These are phyloP conservation scores for Phytophthora ohioensis DNA, from an alignment of 352 stramenopile genomes.

Conservation along the genomic window DNA sequence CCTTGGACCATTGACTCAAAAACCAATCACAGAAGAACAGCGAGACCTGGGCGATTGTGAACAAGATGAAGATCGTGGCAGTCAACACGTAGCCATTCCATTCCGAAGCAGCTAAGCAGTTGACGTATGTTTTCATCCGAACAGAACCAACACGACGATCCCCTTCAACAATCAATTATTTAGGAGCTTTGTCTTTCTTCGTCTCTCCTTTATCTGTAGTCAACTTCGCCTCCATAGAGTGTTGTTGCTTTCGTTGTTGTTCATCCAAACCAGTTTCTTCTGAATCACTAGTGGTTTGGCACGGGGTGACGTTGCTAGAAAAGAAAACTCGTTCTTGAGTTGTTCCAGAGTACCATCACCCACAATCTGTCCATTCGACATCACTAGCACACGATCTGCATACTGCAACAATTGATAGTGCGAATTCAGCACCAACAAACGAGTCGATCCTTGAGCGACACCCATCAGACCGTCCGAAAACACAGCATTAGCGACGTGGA, in stretches of 20 bases:
- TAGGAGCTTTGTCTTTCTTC: slow-evolving; percentile 7
- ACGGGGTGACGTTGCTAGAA: slow-evolving; percentile 32
- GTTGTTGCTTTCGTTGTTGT: not conserved
- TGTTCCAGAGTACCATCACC: slow-evolving; percentile 83
- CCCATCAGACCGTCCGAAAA: slow-evolving; percentile 90
- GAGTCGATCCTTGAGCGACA: slow-evolving; percentile 68
- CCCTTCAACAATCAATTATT: slow-evolving; percentile 52
- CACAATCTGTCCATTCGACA: slow-evolving; percentile 81
- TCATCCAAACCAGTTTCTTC: not conserved
- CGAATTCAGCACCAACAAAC: slow-evolving; percentile 94
- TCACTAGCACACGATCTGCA: slow-evolving; percentile 66
- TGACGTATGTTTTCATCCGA: slow-evolving; percentile 51
- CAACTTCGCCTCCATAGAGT: not conserved
- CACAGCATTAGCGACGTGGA: slow-evolving; percentile 94
- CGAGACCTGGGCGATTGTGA: slow-evolving; percentile 50
- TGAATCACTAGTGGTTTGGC: not conserved
- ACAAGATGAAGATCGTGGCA: slow-evolving; percentile 39
- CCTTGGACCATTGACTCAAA: slow-evolving; percentile 58
- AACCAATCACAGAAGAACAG: slow-evolving; percentile 68
- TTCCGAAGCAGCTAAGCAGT: slow-evolving; percentile 57
- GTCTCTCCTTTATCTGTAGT: not conserved
- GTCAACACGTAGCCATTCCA: slow-evolving; percentile 53
- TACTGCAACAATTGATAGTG: slow-evolving; percentile 91
- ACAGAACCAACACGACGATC: slow-evolving; percentile 55
- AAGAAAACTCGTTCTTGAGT: slow-evolving; percentile 53